These are phyloP conservation scores for Bruguiera hainesii DNA, from an alignment of 441 rosid species.

Conservation along the genomic window DNA sequence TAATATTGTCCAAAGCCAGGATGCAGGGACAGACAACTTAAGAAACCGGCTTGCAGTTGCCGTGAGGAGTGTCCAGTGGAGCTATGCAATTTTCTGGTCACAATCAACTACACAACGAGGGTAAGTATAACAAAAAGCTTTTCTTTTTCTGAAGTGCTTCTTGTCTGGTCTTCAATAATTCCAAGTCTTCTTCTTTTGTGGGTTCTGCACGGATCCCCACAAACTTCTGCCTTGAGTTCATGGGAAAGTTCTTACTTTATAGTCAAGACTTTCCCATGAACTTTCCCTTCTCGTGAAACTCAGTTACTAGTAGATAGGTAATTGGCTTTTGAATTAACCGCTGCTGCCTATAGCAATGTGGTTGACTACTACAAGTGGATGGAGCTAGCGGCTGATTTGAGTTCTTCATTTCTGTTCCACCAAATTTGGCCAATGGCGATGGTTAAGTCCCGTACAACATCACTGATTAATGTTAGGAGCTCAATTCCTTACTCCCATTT, in stretches of 20 bases:
- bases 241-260: background rate
- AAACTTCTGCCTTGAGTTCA: background rate
- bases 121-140: slow-evolving; percentile 26
- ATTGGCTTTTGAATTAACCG: too few relatives aligned
- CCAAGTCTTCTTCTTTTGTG: slow-evolving; percentile 4
- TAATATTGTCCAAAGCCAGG: slow-evolving; percentile 29
- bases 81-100: slow-evolving; percentile 88
- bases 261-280: background rate
- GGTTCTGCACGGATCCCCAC: background rate
- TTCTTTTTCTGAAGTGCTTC: background rate
- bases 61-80: slow-evolving; percentile 78
- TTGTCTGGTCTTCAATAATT: too few relatives aligned
- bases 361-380: too few relatives aligned
- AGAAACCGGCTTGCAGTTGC: slow-evolving; percentile 74
- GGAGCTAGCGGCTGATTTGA: slow-evolving; percentile 5
- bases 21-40: slow-evolving; percentile 38
- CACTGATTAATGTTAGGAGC: too few relatives aligned
- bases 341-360: too few relatives aligned
- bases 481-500: too few relatives aligned
- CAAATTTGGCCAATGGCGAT: too few relatives aligned
- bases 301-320: background rate
- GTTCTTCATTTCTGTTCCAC: background rate
- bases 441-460: too few relatives aligned
- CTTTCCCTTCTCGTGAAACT: slow-evolving; percentile 5
- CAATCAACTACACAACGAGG: slow-evolving; percentile 56